These are phyloP conservation scores for Penicillium capsulatum DNA, from an alignment of 2,329 filamentous ascomycete species.

Conservation along the genomic window DNA sequence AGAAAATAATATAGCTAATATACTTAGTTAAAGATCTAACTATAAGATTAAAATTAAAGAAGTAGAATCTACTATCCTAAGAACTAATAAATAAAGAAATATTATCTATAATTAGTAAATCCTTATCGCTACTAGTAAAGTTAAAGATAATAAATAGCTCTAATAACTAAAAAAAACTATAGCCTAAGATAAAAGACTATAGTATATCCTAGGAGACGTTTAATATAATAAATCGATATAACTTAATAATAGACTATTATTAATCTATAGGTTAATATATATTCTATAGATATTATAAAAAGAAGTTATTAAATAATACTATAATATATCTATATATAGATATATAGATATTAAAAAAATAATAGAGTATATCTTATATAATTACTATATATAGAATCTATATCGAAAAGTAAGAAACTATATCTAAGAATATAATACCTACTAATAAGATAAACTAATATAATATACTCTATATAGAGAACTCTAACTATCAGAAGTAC, in stretches of 20 bases:
- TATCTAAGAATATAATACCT: too few species aligned
- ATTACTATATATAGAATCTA: conserved; percentile 4
- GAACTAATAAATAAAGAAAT: neutral
- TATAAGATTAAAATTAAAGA: conserved; percentile 1
- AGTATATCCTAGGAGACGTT: neutral
- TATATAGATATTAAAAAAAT: too few species aligned
- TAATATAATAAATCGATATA: neutral
- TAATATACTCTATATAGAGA: conserved; percentile 1
- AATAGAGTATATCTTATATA: neutral
- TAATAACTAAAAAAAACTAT: neutral
- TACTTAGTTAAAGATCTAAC: neutral
- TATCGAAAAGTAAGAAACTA: conserved; percentile 1
- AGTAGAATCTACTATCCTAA: conserved; percentile 2
- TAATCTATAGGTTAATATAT: conserved; percentile 7
- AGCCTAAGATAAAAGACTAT: neutral
- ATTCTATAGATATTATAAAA: conserved; percentile 1
- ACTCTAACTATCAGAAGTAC: neutral
- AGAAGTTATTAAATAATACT: conserved; percentile 1
- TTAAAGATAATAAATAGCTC: conserved; percentile 1
- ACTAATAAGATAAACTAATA: conserved; percentile 2
- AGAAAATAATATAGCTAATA: too few species aligned
- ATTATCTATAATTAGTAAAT: conserved; percentile 6
- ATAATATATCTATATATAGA: conserved; percentile 1
- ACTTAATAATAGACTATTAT: neutral
- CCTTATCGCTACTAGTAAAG: too few species aligned